Evolutionary conservation across 345 rosid genomes (phyloP), one percentile per base, ranked within the genome.

Genomic region (Gossypium herbaceum): DNA sequence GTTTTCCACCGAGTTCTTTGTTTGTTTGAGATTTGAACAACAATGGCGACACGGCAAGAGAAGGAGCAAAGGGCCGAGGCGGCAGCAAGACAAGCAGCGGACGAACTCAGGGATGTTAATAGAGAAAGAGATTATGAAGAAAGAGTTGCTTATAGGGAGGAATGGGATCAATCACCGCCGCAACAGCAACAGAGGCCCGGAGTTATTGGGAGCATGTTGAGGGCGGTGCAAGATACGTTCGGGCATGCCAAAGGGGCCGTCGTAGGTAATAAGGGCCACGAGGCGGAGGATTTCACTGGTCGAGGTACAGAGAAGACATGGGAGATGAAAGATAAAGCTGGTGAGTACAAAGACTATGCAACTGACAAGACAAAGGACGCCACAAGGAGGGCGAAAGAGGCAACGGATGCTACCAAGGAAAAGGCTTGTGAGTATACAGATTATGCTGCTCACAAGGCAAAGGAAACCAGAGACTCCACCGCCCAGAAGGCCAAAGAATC

Each of bases 171-270:
- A 48, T 12, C 62, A 8, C 83, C 73, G 22, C 79, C 67, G 0
- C 86, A 71, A 7, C 84, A 85, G 52, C 82, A 84, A 17, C 76
- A 85, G 48, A 84, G 80, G 50, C 89, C 86, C 0, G 92, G 95
- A 0, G 82, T 90, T 34, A 76, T 91, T 64, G 95, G 89, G 9
- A 86, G 89, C 0, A 83, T 93, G 69, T 59, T 91, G 24, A 81
- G 79, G 67, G 88, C 87, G 3, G 88, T 93, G 15, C 81, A 82
- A 4, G 90, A 78, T 47, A 88, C 91, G 0, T 79, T 77, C 54
- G 90, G 81, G 77, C 89, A 88, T 11, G 97, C 89, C 0, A 91
- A 84, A 69, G 94, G 85, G 1, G 92, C 85, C 0, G 88, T 85
- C 9, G 84, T 86, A 0, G 97, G 93, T 2, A 90, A 88, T 2